phyloP scores from a whole-genome alignment of 441 rosid species.

The Populus tomentosa region DNA sequence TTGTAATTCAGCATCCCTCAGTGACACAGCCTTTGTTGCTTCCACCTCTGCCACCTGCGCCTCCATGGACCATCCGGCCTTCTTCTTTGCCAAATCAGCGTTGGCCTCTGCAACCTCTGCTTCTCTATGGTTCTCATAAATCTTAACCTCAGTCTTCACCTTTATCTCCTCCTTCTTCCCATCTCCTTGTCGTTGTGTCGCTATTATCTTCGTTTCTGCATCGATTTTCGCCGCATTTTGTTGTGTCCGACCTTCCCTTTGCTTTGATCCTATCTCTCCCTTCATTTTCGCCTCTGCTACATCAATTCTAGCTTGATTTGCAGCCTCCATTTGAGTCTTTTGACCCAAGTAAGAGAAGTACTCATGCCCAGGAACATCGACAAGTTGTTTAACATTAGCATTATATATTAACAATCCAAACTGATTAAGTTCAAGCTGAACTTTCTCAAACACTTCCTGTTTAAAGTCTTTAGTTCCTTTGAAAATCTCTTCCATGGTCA shows the following conservation, averaged over 20 bases:
- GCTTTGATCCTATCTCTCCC: constrained; percentile 52
- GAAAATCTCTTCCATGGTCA: constrained; percentile 77
- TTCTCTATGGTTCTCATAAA: constrained; percentile 52
- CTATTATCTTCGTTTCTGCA: constrained; percentile 48
- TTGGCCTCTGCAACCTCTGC: constrained; percentile 59
- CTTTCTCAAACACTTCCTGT: constrained; percentile 57
- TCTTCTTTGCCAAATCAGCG: constrained; percentile 52
- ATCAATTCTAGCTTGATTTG: constrained; percentile 58
- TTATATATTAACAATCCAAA: constrained; percentile 57
- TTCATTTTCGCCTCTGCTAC: constrained; percentile 58
- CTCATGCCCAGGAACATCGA: constrained; percentile 69
- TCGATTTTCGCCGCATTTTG: constrained; percentile 62
- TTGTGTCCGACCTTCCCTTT: constrained; percentile 39
- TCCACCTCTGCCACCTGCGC: constrained; percentile 58
- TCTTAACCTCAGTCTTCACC: constrained; percentile 49
- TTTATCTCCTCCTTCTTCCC: constrained; percentile 53
- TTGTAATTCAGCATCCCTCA: constrained; percentile 56
- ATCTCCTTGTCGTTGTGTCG: constrained; percentile 47
- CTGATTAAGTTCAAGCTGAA: constrained; percentile 59
- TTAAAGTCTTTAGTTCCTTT: constrained; percentile 66
- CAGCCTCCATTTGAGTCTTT: constrained; percentile 74
- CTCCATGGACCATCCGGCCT: constrained; percentile 48
- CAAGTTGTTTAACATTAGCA: constrained; percentile 71
- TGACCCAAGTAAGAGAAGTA: constrained; percentile 72
- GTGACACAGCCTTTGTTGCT: constrained; percentile 46